Evolutionary conservation across 495 filamentous ascomycete genomes (phyloP).

Genomic region (Penicillium cosmopolitanum): DNA sequence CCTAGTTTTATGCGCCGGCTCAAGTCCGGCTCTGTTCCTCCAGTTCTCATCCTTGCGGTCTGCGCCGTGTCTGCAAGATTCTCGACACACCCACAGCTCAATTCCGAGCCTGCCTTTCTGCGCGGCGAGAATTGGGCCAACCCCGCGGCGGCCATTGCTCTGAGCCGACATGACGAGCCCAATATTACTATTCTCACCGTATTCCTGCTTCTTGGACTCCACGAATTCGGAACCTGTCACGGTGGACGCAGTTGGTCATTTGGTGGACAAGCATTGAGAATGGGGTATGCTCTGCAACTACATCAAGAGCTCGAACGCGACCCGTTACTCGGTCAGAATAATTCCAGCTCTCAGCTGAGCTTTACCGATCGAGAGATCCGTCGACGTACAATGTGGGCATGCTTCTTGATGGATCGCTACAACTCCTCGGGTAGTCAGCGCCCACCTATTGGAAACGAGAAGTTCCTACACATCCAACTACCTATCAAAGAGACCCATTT

Average conservation of each 20-base stretch:
- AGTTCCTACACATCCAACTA: conserved; percentile 84
- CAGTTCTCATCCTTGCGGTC: conserved; percentile 86
- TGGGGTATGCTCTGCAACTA: conserved; percentile 94
- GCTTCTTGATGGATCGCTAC: conserved; percentile 95
- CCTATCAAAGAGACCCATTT: conserved; percentile 90
- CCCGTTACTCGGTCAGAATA: conserved; percentile 61
- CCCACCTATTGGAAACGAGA: conserved; percentile 89
- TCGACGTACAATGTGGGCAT: conserved; percentile 95
- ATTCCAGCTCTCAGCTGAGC: conserved; percentile 70
- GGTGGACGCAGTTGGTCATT: conserved; percentile 95
- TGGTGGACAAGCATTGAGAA: conserved; percentile 90
- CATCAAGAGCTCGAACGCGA: conserved; percentile 93
- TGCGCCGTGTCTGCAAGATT: conserved; percentile 94
- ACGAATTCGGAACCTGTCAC: conserved; percentile 97
- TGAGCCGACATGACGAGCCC: conserved; percentile 87
- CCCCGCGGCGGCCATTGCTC: conserved; percentile 79
- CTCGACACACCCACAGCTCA: conserved; percentile 89
- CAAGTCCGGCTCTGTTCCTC: conserved; percentile 69
- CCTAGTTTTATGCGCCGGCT: conserved; percentile 92
- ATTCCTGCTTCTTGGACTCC: conserved; percentile 82
- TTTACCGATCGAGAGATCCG: conserved; percentile 93
- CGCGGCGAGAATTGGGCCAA: conserved; percentile 90
- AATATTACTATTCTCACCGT: conserved; percentile 95
- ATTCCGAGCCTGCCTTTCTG: conserved; percentile 81
- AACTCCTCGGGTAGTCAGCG: conserved; percentile 95